Percentiles rank a stretch among this genome's conserved stretches.
These are phyloP conservation scores for Cladorrhinum sp. DNA, from an alignment of 2,329 filamentous ascomycete genomes.

Conservation along the genomic window DNA sequence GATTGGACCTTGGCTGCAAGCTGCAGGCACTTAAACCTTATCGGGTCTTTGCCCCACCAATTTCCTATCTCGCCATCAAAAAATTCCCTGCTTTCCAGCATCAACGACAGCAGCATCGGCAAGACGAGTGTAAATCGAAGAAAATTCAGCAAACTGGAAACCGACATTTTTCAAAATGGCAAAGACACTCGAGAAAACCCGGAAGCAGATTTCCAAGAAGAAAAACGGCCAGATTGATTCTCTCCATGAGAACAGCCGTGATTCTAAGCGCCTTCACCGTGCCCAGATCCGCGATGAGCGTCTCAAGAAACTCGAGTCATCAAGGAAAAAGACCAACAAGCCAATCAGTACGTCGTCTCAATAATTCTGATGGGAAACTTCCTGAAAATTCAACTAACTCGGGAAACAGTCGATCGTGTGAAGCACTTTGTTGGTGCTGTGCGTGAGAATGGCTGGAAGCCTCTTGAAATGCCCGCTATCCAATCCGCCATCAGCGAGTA, in stretches of 20 bases:
- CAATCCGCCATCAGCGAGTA: conserved; percentile 62
- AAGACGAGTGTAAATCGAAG: conserved; percentile 5
- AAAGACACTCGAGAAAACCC: conserved; percentile 73
- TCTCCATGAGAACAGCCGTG: conserved; percentile 84
- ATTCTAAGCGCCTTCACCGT: conserved; percentile 76
- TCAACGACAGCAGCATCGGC: conserved; percentile 6
- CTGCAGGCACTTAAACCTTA: conserved; percentile 24
- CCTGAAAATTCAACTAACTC: background rate
- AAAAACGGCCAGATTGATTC: conserved; percentile 68
- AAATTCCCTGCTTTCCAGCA: conserved; percentile 8
- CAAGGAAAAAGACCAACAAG: conserved; percentile 70
- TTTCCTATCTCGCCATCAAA: conserved; percentile 10
- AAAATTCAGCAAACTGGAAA: conserved; percentile 3
- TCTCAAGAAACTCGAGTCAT: conserved; percentile 67
- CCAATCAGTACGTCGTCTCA: conserved; percentile 58
- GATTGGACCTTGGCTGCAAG: background rate
- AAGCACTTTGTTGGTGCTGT: conserved; percentile 69
- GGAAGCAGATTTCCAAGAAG: conserved; percentile 90
- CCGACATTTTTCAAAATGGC: conserved; percentile 56
- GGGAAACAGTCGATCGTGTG: conserved; percentile 59
- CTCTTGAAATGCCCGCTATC: conserved; percentile 55
- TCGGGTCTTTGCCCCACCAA: conserved; percentile 21
- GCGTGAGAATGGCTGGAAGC: conserved; percentile 47
- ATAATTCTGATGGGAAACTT: background rate
- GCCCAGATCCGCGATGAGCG: conserved; percentile 80